These are phyloP conservation scores for Pseudopithomyces maydicus DNA, from an alignment of 2,329 filamentous ascomycete species.

Conservation along the genomic window DNA sequence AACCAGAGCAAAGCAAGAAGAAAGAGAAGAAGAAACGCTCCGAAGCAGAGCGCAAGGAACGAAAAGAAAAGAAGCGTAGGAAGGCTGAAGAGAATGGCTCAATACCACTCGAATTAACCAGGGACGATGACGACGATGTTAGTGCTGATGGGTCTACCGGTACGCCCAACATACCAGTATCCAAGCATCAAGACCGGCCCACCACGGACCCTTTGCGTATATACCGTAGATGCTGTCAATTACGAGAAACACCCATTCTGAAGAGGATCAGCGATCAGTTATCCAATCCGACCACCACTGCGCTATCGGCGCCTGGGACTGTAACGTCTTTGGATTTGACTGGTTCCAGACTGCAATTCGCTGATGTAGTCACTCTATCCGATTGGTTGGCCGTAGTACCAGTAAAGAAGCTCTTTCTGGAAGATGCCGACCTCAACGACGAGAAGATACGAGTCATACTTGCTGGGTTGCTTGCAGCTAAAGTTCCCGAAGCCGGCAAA, in stretches of 20 bases:
- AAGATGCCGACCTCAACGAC: constrained; percentile 85
- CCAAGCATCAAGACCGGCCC: constrained; percentile 68
- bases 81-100: constrained; percentile 87
- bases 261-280: constrained; percentile 93
- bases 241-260: constrained; percentile 88
- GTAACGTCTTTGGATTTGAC: constrained; percentile 84
- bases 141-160: constrained; percentile 24
- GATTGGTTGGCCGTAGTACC: constrained; percentile 95
- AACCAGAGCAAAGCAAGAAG: constrained; percentile 65
- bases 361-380: constrained; percentile 84
- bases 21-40: constrained; percentile 97
- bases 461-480: constrained; percentile 82
- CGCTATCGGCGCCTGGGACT: constrained; percentile 69
- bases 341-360: constrained; percentile 79
- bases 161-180: constrained; percentile 22
- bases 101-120: constrained; percentile 80
- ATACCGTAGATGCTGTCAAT: constrained; percentile 90
- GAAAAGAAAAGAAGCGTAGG: constrained; percentile 85
- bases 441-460: constrained; percentile 86
- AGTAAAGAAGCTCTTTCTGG: constrained; percentile 81
- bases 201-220: constrained; percentile 92
- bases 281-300: constrained; percentile 68
- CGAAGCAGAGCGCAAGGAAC: constrained; percentile 88
- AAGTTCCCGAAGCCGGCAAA: constrained; percentile 64
- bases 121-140: constrained; percentile 60